These are phyloP conservation scores for Tetraselmis chui DNA, from an alignment of 139 green algal species.

Conservation along the genomic window DNA sequence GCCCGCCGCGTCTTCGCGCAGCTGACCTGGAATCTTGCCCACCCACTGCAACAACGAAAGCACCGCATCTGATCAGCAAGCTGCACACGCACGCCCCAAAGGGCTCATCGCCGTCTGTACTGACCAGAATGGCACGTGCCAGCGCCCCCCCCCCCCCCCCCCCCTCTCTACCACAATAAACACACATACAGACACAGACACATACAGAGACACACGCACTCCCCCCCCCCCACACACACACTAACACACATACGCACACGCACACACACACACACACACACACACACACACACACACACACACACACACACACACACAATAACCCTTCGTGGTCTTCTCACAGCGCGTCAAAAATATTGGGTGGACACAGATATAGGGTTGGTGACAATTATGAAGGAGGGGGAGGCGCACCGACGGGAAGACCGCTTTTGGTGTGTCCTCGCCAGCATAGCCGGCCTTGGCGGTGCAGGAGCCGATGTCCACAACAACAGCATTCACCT, in stretches of 20 bases:
- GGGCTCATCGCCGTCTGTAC: too few species aligned
- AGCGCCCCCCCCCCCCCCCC: not conserved
- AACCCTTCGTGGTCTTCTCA: too few species aligned
- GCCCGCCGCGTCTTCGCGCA: not conserved
- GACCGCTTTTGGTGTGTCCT: constrained; percentile 89
- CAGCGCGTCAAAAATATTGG: too few species aligned
- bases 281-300: too few species aligned
- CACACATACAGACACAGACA: not conserved
- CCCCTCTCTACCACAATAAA: too few species aligned
- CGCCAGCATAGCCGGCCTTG: constrained; percentile 90
- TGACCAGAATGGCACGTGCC: too few species aligned
- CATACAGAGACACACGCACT: not conserved
- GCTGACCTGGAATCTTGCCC: not conserved
- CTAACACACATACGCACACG: not conserved
- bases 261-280: not conserved
- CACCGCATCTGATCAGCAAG: too few species aligned
- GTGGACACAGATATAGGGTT: too few species aligned
- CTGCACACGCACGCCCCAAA: too few species aligned
- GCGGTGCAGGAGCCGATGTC: constrained; percentile 73
- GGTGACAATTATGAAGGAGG: too few species aligned
- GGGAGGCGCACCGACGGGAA: constrained; percentile 68
- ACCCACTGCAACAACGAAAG: not conserved
- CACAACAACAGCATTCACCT: constrained; percentile 90
- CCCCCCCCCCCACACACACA: not conserved
- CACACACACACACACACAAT: too few species aligned